Conservation (phyloP, 1,139 yeast genomes). For the Zygosaccharomyces sapae region DNA sequence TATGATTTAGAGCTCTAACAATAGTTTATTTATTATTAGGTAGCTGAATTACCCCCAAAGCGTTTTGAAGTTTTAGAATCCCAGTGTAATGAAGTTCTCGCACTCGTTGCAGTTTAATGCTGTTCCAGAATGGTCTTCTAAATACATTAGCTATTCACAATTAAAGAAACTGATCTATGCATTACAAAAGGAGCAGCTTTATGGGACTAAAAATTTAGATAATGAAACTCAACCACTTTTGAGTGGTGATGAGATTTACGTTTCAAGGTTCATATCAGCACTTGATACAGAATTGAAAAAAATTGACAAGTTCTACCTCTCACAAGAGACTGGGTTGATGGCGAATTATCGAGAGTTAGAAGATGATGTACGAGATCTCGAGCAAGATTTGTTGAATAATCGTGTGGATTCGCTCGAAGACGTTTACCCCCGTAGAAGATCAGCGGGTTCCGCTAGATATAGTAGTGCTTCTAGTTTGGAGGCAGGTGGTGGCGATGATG, state of each 20-base stretch:
- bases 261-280: conserved; percentile 43
- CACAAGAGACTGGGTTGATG: conserved; percentile 51
- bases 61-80: neutral
- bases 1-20: neutral
- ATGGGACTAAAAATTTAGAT: conserved; percentile 13
- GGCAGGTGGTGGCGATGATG: conserved; percentile 15
- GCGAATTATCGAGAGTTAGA: conserved; percentile 48
- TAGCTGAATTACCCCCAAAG: neutral
- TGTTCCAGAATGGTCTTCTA: conserved; percentile 75
- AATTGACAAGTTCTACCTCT: conserved; percentile 55
- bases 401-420: conserved; percentile 12
- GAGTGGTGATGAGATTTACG: conserved; percentile 19
- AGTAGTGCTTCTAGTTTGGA: conserved; percentile 15
- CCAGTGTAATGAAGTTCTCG: conserved; percentile 58
- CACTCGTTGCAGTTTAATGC: conserved; percentile 73
- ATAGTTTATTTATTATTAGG: neutral
- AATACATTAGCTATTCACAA: conserved; percentile 68
- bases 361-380: conserved; percentile 41
- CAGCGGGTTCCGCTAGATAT: conserved; percentile 12
- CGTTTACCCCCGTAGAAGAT: conserved; percentile 12
- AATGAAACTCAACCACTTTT: conserved; percentile 17
- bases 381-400: conserved; percentile 21
- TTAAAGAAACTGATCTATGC: conserved; percentile 63
- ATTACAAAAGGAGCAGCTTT: conserved; percentile 55
- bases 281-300: conserved; percentile 55